A percentile compares a stretch with the other conserved stretches of the same genome.
Conservation (phyloP, 805 yeast genomes). For the Schwanniomyces occidentalis region DNA sequence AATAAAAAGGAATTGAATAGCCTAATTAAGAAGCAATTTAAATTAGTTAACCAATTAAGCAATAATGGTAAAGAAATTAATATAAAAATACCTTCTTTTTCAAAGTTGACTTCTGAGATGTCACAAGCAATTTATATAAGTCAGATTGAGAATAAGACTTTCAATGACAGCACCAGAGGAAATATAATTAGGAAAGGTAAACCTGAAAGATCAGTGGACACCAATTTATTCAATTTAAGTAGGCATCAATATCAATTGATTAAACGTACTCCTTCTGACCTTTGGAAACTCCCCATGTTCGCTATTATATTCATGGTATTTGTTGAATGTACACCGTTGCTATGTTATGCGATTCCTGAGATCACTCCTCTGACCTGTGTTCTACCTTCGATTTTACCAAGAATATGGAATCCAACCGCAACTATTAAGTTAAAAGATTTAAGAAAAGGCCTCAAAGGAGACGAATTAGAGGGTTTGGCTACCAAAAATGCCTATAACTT, state of each 20-base stretch:
- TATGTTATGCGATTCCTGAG: slow-evolving; percentile 55
- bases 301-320: slow-evolving; percentile 47
- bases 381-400: slow-evolving; percentile 47
- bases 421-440: slow-evolving; percentile 8
- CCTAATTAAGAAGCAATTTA: slow-evolving; percentile 18
- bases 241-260: slow-evolving; percentile 53
- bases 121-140: slow-evolving; percentile 35
- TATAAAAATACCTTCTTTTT: slow-evolving; percentile 31
- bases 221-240: slow-evolving; percentile 36
- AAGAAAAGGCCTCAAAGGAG: slow-evolving; percentile 10
- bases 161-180: slow-evolving; percentile 15
- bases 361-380: slow-evolving; percentile 60
- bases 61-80: slow-evolving; percentile 24
- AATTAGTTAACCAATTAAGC: slow-evolving; percentile 19
- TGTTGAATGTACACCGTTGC: slow-evolving; percentile 54
- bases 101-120: slow-evolving; percentile 36
- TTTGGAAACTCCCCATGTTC: slow-evolving; percentile 55
- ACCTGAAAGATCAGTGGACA: slow-evolving; percentile 9
- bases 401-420: slow-evolving; percentile 26
- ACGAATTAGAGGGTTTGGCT: slow-evolving; percentile 24
- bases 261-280: slow-evolving; percentile 50
- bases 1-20: slow-evolving; percentile 28
- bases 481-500: slow-evolving; percentile 50
- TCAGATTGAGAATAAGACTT: slow-evolving; percentile 35
- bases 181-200: slow-evolving; percentile 18